phyloP scores from a whole-genome alignment of 805 yeast genomes.

The Ogataea ganodermae region DNA sequence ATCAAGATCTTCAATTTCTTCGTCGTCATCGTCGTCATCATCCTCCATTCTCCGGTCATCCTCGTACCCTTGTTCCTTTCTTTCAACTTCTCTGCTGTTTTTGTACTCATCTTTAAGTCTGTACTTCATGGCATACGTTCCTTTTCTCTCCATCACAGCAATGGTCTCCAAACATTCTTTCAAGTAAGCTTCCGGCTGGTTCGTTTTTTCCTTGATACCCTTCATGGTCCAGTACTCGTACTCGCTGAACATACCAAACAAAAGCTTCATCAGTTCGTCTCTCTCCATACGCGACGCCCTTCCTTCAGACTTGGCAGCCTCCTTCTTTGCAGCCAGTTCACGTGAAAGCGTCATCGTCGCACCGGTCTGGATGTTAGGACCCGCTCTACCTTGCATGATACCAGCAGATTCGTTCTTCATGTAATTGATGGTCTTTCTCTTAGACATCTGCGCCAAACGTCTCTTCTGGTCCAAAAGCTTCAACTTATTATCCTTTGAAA shows the following conservation, averaged over 20 bases:
- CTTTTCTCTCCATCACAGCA: slow-evolving; percentile 87
- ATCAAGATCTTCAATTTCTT: slow-evolving; percentile 67
- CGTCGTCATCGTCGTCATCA: slow-evolving; percentile 53
- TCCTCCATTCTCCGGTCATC: slow-evolving; percentile 38
- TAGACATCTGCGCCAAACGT: slow-evolving; percentile 33
- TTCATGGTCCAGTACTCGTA: slow-evolving; percentile 96
- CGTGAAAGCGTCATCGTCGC: slow-evolving; percentile 68
- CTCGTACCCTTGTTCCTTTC: slow-evolving; percentile 58
- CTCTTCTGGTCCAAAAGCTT: slow-evolving; percentile 52
- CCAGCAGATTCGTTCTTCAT: slow-evolving; percentile 75
- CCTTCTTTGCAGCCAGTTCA: slow-evolving; percentile 54
- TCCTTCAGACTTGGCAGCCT: slow-evolving; percentile 62
- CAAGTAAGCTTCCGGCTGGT: slow-evolving; percentile 91
- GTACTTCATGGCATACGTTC: slow-evolving; percentile 93
- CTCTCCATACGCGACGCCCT: slow-evolving; percentile 94
- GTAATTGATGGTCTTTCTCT: slow-evolving; percentile 53
- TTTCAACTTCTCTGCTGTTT: slow-evolving; percentile 73
- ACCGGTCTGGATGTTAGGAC: slow-evolving; percentile 74
- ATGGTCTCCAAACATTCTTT: slow-evolving; percentile 89
- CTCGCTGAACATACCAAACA: slow-evolving; percentile 89
- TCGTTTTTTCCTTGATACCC: slow-evolving; percentile 89
- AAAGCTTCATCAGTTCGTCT: slow-evolving; percentile 82
- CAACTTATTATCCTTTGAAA: slow-evolving; percentile 64
- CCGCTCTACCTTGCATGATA: slow-evolving; percentile 81
- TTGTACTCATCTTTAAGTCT: slow-evolving; percentile 88